phyloP scores from a whole-genome alignment of 495 filamentous ascomycete genomes.

The Amorphotheca resinae region DNA sequence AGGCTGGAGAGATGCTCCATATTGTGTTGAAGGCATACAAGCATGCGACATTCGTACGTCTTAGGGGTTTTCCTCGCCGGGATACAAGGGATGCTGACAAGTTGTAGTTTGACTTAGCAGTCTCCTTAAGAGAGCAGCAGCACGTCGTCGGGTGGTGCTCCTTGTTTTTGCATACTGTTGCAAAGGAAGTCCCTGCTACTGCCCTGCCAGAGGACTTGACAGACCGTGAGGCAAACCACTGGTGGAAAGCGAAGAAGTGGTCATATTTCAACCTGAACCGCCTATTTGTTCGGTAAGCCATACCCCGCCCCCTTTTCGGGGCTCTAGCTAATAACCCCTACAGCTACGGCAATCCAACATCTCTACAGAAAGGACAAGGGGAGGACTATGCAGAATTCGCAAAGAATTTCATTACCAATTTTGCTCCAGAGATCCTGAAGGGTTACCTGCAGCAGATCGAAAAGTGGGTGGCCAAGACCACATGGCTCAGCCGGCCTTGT shows the following conservation, averaged over 20 bases:
- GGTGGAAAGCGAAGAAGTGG: constrained; percentile 99
- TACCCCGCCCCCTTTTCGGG: background rate
- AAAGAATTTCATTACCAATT: constrained; percentile 79
- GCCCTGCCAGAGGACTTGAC: constrained; percentile 71
- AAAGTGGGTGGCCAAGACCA: constrained; percentile 88
- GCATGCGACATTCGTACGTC: constrained; percentile 87
- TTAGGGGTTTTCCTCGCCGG: background rate
- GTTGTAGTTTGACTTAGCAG: constrained; percentile 65
- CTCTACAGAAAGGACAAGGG: constrained; percentile 50
- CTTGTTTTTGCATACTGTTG: constrained; percentile 79
- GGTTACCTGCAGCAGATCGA: constrained; percentile 87
- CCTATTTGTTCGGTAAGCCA: constrained; percentile 82
- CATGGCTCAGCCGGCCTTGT: constrained; percentile 88
- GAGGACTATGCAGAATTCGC: constrained; percentile 66
- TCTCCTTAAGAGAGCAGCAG: constrained; percentile 60
- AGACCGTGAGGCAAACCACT: constrained; percentile 85
- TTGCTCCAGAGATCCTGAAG: constrained; percentile 91
- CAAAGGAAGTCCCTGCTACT: constrained; percentile 66
- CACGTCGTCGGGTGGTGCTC: constrained; percentile 90
- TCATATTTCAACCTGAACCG: constrained; percentile 94
- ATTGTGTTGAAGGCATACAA: constrained; percentile 93
- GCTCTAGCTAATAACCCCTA: constrained; percentile 12
- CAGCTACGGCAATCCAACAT: constrained; percentile 81
- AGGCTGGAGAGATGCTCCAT: constrained; percentile 94
- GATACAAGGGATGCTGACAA: constrained; percentile 16